Percentiles rank a stretch among this genome's conserved stretches.
Evolutionary conservation across 352 stramenopile species (phyloP).

Genomic region (Pythium utonaiense): DNA sequence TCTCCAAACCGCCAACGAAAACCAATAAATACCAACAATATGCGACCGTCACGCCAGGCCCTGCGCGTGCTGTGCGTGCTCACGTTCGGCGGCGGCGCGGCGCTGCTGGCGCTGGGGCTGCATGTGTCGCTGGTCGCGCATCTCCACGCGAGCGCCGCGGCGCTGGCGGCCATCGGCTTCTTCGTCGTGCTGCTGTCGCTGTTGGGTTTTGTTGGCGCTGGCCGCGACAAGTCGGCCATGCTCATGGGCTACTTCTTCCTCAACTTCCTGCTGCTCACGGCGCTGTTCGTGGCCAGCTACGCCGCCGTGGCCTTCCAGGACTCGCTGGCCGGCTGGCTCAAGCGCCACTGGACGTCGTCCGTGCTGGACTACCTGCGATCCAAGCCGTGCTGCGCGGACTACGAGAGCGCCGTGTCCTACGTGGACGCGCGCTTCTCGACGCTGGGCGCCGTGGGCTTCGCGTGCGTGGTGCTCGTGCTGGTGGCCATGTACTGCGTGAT

Average conservation of each 20-base stretch:
- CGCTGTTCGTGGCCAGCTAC: constrained; percentile 61
- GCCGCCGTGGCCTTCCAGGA: constrained; percentile 65
- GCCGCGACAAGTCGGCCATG: constrained; percentile 57
- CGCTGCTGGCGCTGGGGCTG: constrained; percentile 49
- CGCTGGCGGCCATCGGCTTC: constrained; percentile 39
- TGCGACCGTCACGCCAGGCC: constrained; percentile 61
- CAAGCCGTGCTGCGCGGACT: constrained; percentile 52
- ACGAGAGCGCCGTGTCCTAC: constrained; percentile 44
- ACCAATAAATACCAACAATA: constrained; percentile 15
- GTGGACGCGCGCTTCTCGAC: constrained; percentile 44
- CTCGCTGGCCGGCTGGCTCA: constrained; percentile 64
- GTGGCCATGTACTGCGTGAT: constrained; percentile 73
- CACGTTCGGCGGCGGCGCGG: constrained; percentile 43
- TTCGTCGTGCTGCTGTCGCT: constrained; percentile 48
- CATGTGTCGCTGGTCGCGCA: constrained; percentile 47
- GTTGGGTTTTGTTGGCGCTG: constrained; percentile 61
- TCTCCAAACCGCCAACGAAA: not conserved
- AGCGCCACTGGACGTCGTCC: constrained; percentile 60
- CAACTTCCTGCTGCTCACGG: constrained; percentile 61
- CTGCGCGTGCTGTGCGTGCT: constrained; percentile 60
- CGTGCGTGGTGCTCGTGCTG: constrained; percentile 47
- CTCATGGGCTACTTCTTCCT: constrained; percentile 77
- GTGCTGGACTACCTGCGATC: constrained; percentile 44
- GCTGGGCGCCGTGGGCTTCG: constrained; percentile 45
- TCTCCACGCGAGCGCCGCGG: constrained; percentile 48